phyloP scores from a whole-genome alignment of 192 early-diverging fungal species.

The Coemansia sp. region DNA sequence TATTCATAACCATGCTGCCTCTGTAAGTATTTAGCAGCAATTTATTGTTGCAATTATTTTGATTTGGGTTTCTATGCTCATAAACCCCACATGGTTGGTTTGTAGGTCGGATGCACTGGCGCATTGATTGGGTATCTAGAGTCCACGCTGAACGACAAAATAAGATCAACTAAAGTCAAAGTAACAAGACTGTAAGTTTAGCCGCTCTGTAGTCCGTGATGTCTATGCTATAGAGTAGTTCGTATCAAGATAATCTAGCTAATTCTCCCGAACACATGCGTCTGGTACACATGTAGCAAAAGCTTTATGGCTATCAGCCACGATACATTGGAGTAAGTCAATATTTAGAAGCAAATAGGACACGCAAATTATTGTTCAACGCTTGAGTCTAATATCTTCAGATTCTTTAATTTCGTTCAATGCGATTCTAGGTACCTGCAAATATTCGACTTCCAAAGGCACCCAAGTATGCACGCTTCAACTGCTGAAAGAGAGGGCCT shows the following conservation, averaged over 20 bases:
- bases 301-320: slow-evolving; percentile 23
- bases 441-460: slow-evolving; percentile 72
- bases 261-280: no score
- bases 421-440: slow-evolving; percentile 69
- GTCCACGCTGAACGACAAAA: background rate
- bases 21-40: slow-evolving; percentile 4
- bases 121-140: slow-evolving; percentile 35
- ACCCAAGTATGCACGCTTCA: slow-evolving; percentile 79
- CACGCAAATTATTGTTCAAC: background rate
- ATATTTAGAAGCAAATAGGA: background rate
- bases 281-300: slow-evolving; percentile 20
- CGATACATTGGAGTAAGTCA: slow-evolving; percentile 28
- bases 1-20: background rate
- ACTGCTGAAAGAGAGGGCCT: slow-evolving; percentile 64
- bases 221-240: background rate
- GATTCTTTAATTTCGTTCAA: no score
- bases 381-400: background rate
- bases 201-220: background rate
- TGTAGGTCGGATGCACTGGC: slow-evolving; percentile 41
- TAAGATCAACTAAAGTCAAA: background rate
- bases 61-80: background rate
- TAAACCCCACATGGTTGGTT: background rate
- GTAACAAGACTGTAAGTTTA: slow-evolving; percentile 19
- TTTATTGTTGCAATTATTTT: background rate
- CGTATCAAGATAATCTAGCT: no score